Base-by-base conservation (phyloP, 306 rosid genomes). In the Rosa chinensis region DNA sequence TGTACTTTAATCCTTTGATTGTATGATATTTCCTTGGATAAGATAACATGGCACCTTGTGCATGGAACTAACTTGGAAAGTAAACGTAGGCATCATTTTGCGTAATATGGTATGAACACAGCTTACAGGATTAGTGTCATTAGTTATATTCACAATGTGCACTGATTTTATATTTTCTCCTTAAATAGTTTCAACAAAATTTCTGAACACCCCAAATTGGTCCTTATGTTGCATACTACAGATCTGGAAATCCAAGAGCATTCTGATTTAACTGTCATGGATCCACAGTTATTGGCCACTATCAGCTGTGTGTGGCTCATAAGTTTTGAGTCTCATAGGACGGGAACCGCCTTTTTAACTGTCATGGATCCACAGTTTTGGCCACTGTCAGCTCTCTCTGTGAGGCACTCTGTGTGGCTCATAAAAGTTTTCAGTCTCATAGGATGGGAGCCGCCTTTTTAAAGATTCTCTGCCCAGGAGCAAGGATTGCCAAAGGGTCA, bases 401-500 rank as follows among this genome's bases (percentile, higher is more conserved):
- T 16, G 66, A 66, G 71, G 79, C 72, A 42, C 45, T 39, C 72
- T 55, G 39, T 40, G 62, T 68, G 72, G 49, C 74, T 67, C 43
- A n/a, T 55, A 61, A 37, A 16, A 44, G 58, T 42, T 35, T 23
- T 50, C 35, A 14, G 37, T 72, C 75, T 81, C 73, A 79, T 56
- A 79, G 83, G 73, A 82, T 61, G 59, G 86, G 79, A 69, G 80
- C 58, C 12, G 88, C 89, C 93, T 90, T 93, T 87, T 89, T 89
- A 86, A 93, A 96, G 85, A 96, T 93, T 83, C 83, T 86, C 44
- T 93, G 98, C 32, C 99, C 99, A 73, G 99, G 99, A 52, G 97
- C 91, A 74, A 96, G 97, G 70, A 96, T 86, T 78, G 98, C 92
- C 56, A 90, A 81, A 70, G 99, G 99, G 86, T 96, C 99, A 84